A percentile compares a stretch with the other conserved stretches of the same genome.
phyloP scores from a whole-genome alignment of 2,329 filamentous ascomycete genomes.

The Cladophialophora yegresii region DNA sequence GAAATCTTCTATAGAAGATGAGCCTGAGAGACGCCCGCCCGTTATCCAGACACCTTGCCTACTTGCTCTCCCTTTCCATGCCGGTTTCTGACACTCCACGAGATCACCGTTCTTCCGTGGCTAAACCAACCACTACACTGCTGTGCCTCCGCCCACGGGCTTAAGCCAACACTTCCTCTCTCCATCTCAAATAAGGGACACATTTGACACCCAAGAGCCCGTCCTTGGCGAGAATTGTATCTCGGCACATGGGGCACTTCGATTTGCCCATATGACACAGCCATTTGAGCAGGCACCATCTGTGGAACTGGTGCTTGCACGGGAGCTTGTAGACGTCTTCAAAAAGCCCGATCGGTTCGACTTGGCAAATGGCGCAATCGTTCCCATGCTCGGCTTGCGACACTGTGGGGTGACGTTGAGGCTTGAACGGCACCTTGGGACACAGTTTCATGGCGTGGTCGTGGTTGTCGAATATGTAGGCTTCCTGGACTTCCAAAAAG shows the following conservation, averaged over 20 bases:
- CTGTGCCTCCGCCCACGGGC: background rate
- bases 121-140: background rate
- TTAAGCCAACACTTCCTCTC: background rate
- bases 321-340: slow-evolving; percentile 17
- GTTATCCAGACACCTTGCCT: background rate
- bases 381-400: slow-evolving; percentile 1
- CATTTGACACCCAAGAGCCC: background rate
- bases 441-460: slow-evolving; percentile 7
- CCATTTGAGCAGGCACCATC: slow-evolving; percentile 18
- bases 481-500: slow-evolving; percentile 23
- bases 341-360: slow-evolving; percentile 14
- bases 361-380: slow-evolving; percentile 21
- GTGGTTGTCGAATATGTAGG: slow-evolving; percentile 14
- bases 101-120: background rate
- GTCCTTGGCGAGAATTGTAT: slow-evolving; percentile 8
- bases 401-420: background rate
- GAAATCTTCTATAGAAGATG: background rate
- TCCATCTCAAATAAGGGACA: background rate
- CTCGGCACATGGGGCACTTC: slow-evolving; percentile 17
- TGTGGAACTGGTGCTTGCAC: slow-evolving; percentile 23
- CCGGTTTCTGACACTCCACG: background rate
- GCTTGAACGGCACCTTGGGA: slow-evolving; percentile 5
- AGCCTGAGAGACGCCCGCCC: background rate
- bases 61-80: background rate
- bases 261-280: slow-evolving; percentile 1